Base-by-base conservation (phyloP, 495 filamentous ascomycete genomes). In the Aspergillus affinis region DNA sequence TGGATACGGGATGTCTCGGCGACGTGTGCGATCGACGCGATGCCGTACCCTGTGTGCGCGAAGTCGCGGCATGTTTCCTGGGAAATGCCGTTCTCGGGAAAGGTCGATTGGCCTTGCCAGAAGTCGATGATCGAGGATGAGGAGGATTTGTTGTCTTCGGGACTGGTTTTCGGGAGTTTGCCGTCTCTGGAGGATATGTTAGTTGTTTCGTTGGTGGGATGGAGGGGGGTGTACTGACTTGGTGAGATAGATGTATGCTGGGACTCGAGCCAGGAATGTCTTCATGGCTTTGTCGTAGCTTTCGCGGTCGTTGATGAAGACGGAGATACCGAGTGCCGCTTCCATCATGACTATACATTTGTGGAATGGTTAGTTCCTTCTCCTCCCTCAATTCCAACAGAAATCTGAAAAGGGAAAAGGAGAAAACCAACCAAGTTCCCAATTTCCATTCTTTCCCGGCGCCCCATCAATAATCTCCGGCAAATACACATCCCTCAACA, bases 1-100 rank as follows among this genome's bases (percentile, higher is more conserved):
- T 73, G 70, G 41, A 73, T 71, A 4, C 65, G 62, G 9, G 64
- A 58, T 0, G 61, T 71, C 60, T 71, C 66, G 0, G 64, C 60
- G 6, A 71, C 56, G 36, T 73, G 70, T 12, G 66, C 57, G 44
- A 73, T 73, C 6, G 64, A 69, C 6, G 64, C 57, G 13, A 73
- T 54, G 9, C 50, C 58, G 49, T 68, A 69, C 6, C 66, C 62
- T 0, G 62, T 69, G 54, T 71, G 70, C n/a, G 56, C 54, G 23
- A 68, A 61, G 44, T 71, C 70, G 23, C 70, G 61, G 26, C 66
- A 73, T 29, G 68, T 73, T 41, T 71, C 68, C 44, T 73, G 68
- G 2, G 69, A 64, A 49, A 59, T 52, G 6, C 59, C 67, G 45
- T 61, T 54, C 10, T 61, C 55, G 2, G 48, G 6, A 26, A 64